Evolutionary conservation across 176 grass and related monocot genomes (phyloP).

Genomic region (Avena atlantica): DNA sequence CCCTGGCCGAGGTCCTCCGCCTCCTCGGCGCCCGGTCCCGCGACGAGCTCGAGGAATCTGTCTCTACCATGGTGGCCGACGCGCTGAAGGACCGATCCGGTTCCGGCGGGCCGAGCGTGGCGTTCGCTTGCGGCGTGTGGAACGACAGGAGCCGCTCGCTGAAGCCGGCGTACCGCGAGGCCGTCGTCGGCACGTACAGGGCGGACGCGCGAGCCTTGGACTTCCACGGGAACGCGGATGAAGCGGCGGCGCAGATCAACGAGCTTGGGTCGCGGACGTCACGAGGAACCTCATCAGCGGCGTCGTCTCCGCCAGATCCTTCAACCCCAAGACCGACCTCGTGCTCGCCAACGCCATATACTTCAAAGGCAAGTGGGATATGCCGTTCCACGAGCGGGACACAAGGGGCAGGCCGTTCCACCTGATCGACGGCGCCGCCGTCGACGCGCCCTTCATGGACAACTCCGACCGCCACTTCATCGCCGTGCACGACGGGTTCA

Average conservation of each 20-base stretch:
- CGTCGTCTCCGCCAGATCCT: background rate
- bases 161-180: slow-evolving; percentile 2
- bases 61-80: background rate
- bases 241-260: background rate
- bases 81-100: background rate
- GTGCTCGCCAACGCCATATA: background rate
- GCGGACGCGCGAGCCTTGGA: background rate
- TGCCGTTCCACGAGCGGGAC: background rate
- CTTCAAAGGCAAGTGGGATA: background rate
- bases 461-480: background rate
- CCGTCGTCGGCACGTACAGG: background rate
- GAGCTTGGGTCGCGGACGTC: background rate
- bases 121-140: slow-evolving; percentile 20
- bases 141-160: background rate
- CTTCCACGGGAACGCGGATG: background rate
- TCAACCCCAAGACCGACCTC: too few species aligned
- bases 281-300: background rate
- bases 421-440: background rate
- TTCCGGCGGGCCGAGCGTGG: slow-evolving; percentile 5
- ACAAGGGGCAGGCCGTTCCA: background rate
- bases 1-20: slow-evolving; percentile 11
- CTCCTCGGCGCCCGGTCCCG: background rate
- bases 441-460: background rate
- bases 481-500: slow-evolving; percentile 7
- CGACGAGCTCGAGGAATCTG: background rate